A percentile compares a stretch with the other conserved stretches of the same genome.
phyloP scores from a whole-genome alignment of 1,284 basidiomycete genomes.

The Melampsora allii-populina region DNA sequence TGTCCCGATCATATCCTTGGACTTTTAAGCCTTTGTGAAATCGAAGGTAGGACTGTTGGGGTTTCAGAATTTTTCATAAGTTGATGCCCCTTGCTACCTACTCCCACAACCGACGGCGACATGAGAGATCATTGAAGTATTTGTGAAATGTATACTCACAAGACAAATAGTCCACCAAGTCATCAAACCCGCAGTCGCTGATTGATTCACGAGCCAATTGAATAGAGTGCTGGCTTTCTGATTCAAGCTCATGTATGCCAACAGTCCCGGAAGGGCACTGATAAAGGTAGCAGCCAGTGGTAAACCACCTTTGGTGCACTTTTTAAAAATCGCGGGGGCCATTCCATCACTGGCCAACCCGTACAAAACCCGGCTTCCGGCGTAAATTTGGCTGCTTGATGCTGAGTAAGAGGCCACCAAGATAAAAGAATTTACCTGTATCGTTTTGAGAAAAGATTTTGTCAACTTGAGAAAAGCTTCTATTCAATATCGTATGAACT shows the following conservation, averaged over 20 bases:
- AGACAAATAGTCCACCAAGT: conserved; percentile 44
- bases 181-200: conserved; percentile 48
- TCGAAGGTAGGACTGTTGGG: conserved; percentile 61
- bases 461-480: conserved; percentile 58
- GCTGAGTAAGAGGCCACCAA: conserved; percentile 78
- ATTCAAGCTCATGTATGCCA: conserved; percentile 68
- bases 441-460: conserved; percentile 69
- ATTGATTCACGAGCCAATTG: conserved; percentile 67
- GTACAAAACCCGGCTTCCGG: conserved; percentile 56
- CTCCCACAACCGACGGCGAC: not conserved
- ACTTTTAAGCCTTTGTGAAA: conserved; percentile 65
- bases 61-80: conserved; percentile 30
- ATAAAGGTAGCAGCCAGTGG: conserved; percentile 67
- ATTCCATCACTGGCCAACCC: conserved; percentile 71
- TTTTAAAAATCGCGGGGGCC: conserved; percentile 70
- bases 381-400: conserved; percentile 70
- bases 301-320: conserved; percentile 66
- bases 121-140: not conserved
- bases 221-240: conserved; percentile 67
- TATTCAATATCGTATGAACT: not conserved
- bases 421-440: conserved; percentile 63
- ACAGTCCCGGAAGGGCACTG: conserved; percentile 59
- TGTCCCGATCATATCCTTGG: conserved; percentile 61
- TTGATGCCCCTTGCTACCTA: not conserved
- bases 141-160: conserved; percentile 46